A percentile compares a stretch with the other conserved stretches of the same genome.
These are phyloP conservation scores for Tilletia indica DNA, from an alignment of 1,284 basidiomycete genomes.

Conservation along the genomic window DNA sequence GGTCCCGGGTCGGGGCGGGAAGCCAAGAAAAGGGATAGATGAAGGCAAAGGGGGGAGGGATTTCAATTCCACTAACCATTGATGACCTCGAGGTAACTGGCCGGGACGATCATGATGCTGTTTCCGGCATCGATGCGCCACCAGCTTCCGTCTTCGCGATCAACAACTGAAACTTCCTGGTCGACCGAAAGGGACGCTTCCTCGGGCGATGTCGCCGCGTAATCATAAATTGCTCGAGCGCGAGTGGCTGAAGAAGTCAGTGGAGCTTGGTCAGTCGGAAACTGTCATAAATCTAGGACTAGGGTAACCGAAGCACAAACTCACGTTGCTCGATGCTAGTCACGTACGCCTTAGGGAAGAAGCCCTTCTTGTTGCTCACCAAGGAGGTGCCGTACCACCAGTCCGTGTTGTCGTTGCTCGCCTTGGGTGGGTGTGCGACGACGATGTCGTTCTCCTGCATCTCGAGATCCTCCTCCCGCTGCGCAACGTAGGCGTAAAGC, in stretches of 20 bases:
- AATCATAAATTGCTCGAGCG: conserved; percentile 53
- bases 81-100: conserved; percentile 48
- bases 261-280: not conserved
- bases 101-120: conserved; percentile 49
- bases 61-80: conserved; percentile 25
- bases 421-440: conserved; percentile 79
- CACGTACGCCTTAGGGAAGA: conserved; percentile 83
- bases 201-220: conserved; percentile 45
- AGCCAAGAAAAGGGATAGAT: conserved; percentile 54
- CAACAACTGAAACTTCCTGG: conserved; percentile 47
- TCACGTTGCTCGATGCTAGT: conserved; percentile 21
- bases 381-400: conserved; percentile 90
- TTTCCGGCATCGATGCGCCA: conserved; percentile 47
- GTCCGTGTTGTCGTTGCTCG: conserved; percentile 58
- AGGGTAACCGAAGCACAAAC: not conserved
- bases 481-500: conserved; percentile 69
- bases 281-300: not conserved
- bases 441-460: conserved; percentile 81
- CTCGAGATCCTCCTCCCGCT: conserved; percentile 79
- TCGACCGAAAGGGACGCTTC: conserved; percentile 47
- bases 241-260: conserved; percentile 26
- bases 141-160: conserved; percentile 51
- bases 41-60: conserved; percentile 54
- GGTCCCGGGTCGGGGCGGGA: not conserved
- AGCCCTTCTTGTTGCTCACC: conserved; percentile 70